These are phyloP conservation scores for Melampsora americana DNA, from an alignment of 1,284 basidiomycete species.

Conservation along the genomic window DNA sequence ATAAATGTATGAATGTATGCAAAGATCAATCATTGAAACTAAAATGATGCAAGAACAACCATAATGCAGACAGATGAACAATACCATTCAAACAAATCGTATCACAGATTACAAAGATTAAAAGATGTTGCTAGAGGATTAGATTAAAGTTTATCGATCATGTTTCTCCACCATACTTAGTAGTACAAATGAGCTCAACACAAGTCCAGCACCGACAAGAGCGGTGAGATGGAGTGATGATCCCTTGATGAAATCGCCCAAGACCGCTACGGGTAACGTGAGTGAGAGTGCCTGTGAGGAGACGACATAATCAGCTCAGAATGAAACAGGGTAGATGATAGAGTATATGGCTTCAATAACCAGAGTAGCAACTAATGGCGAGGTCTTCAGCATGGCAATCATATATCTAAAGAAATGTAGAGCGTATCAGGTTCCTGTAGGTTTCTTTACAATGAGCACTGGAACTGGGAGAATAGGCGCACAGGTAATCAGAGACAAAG, in stretches of 20 bases:
- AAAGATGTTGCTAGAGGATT: too few species aligned
- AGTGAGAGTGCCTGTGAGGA: constrained; percentile 89
- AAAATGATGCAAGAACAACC: too few species aligned
- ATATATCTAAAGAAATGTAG: constrained; percentile 47
- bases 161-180: constrained; percentile 27
- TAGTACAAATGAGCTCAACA: constrained; percentile 40
- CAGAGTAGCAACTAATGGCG: constrained; percentile 56
- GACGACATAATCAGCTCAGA: constrained; percentile 56
- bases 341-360: constrained; percentile 5
- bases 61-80: too few species aligned
- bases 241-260: constrained; percentile 71
- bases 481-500: constrained; percentile 43
- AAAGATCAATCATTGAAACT: too few species aligned
- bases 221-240: constrained; percentile 44
- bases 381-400: constrained; percentile 90
- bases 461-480: not conserved
- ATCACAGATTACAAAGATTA: too few species aligned
- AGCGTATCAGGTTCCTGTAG: not conserved
- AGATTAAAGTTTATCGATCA: not conserved
- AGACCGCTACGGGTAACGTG: constrained; percentile 85
- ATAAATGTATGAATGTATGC: too few species aligned
- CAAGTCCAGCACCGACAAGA: constrained; percentile 29
- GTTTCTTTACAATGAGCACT: not conserved
- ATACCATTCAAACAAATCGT: too few species aligned
- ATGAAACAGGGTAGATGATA: not conserved